A percentile compares a stretch with the other conserved stretches of the same genome.
Conservation (phyloP, 2,329 filamentous ascomycete genomes). For the Corniculantispora saksenae region DNA sequence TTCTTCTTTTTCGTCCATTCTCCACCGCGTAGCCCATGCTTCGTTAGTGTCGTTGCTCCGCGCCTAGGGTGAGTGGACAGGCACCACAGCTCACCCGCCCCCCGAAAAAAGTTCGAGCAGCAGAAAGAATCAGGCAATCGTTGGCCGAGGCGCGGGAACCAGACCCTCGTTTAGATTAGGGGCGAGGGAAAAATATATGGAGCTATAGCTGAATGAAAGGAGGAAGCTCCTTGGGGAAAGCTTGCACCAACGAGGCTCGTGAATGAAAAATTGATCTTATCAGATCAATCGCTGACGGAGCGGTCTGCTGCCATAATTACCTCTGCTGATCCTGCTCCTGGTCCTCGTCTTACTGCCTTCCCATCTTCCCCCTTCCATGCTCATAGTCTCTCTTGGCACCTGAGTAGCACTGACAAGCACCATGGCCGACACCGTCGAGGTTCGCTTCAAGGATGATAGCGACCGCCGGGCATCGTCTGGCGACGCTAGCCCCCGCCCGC, state of each 20-base stretch:
- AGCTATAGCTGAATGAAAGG: background rate
- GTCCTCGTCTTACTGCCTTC: background rate
- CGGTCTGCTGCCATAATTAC: background rate
- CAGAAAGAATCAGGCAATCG: background rate
- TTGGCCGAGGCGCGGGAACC: constrained; percentile 4
- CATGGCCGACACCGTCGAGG: constrained; percentile 13
- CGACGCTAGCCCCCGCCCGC: background rate
- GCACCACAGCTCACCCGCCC: background rate
- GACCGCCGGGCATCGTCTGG: background rate
- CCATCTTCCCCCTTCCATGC: background rate
- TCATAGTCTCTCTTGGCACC: background rate
- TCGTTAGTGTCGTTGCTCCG: background rate
- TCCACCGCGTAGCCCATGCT: background rate
- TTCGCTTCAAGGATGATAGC: constrained; percentile 10
- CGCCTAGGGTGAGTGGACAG: background rate
- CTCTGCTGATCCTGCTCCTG: background rate
- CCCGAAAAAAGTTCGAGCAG: background rate
- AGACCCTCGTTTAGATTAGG: constrained; percentile 10
- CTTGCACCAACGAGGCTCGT: background rate
- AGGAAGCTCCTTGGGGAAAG: background rate
- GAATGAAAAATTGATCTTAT: constrained; percentile 12
- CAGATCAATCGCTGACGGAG: constrained; percentile 15
- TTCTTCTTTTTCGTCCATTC: background rate
- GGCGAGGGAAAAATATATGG: background rate
- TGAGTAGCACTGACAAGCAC: background rate